phyloP scores from a whole-genome alignment of 2,329 filamentous ascomycete genomes.

The Claviceps sp. region DNA sequence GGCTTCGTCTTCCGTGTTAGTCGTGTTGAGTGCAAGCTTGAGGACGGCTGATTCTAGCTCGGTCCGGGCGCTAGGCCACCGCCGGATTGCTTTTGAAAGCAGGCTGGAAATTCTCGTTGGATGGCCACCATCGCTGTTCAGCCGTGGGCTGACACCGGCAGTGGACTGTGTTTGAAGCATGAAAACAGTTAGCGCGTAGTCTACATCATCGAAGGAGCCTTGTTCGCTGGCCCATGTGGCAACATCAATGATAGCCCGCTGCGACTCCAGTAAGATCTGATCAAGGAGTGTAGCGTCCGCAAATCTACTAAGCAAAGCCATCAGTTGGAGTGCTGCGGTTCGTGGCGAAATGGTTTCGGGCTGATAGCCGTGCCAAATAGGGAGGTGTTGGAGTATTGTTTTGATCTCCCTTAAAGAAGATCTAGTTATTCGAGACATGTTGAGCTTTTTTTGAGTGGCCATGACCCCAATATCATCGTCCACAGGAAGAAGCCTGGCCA shows the following conservation, averaged over 20 bases:
- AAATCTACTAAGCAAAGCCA: conserved; percentile 31
- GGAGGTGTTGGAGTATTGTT: conserved; percentile 33
- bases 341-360: conserved; percentile 46
- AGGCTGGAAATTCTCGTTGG: conserved; percentile 17
- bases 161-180: conserved; percentile 23
- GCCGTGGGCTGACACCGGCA: conserved; percentile 10
- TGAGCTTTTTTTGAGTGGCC: conserved; percentile 51
- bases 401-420: conserved; percentile 42
- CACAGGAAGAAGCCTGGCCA: conserved; percentile 40
- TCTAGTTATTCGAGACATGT: conserved; percentile 54
- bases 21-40: conserved; percentile 68
- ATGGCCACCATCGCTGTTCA: conserved; percentile 13
- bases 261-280: conserved; percentile 16
- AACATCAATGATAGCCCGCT: conserved; percentile 14
- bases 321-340: conserved; percentile 46
- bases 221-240: conserved; percentile 10
- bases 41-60: conserved; percentile 17
- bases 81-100: conserved; percentile 15
- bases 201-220: conserved; percentile 14
- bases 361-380: conserved; percentile 45
- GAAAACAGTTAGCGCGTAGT: conserved; percentile 31
- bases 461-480: conserved; percentile 44
- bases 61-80: conserved; percentile 17
- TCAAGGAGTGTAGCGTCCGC: conserved; percentile 17
- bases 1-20: conserved; percentile 68